A percentile compares a stretch with the other conserved stretches of the same genome.
These are phyloP conservation scores for Schizochytrium sp. DNA, from an alignment of 108 stramenopile genomes.

Conservation along the genomic window DNA sequence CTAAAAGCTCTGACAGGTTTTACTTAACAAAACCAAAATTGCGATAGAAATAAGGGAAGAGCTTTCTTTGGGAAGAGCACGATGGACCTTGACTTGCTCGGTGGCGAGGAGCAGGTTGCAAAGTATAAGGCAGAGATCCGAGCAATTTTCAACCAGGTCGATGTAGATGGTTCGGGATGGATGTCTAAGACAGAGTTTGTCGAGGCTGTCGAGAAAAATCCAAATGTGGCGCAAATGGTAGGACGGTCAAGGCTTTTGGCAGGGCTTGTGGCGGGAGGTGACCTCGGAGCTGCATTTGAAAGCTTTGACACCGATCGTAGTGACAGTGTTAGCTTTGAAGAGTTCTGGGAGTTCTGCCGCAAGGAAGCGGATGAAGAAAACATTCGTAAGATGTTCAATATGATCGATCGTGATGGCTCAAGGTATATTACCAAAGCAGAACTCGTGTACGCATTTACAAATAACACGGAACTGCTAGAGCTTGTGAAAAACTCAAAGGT, in stretches of 20 bases:
- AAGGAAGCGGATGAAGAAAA: slow-evolving; percentile 39
- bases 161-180: background rate
- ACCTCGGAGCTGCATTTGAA: slow-evolving; percentile 13
- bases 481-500: slow-evolving; percentile 53
- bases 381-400: slow-evolving; percentile 51
- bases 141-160: slow-evolving; percentile 27
- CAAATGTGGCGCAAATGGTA: slow-evolving; percentile 27
- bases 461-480: slow-evolving; percentile 6
- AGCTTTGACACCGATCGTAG: slow-evolving; percentile 42
- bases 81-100: slow-evolving; percentile 47
- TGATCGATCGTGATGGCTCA: slow-evolving; percentile 40
- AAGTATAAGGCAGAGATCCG: slow-evolving; percentile 56
- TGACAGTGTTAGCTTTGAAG: slow-evolving; percentile 55
- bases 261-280: background rate
- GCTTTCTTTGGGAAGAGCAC: background rate
- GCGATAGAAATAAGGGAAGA: background rate
- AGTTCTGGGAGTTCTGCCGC: slow-evolving; percentile 54
- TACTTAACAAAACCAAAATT: background rate
- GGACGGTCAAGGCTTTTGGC: background rate
- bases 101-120: slow-evolving; percentile 24
- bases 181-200: slow-evolving; percentile 46
- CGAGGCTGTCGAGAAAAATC: slow-evolving; percentile 5
- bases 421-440: slow-evolving; percentile 56
- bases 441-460: slow-evolving; percentile 32
- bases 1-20: too few species aligned